Evolutionary conservation across 345 rosid genomes (phyloP), one percentile per base, ranked within the genome.

Genomic region (Populus deltoides): DNA sequence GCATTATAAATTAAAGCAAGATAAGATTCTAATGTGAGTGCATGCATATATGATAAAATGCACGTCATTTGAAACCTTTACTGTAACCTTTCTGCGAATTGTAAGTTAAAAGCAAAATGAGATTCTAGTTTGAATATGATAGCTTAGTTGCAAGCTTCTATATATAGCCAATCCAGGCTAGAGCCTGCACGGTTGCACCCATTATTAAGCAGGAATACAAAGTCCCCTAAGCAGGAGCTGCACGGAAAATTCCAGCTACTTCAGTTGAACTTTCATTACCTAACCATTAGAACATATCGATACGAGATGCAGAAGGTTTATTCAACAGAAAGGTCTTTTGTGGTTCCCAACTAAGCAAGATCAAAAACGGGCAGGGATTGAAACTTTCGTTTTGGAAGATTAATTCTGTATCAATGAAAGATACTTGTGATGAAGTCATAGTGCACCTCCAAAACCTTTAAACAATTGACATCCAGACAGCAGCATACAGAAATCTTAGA

Each of bases 401-500:
- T 15, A 61, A 8, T 20, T 16, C 57, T 39, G 18, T 33, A 36
- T 20, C 43, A 49, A 16, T 38, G 20, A 51, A 53, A 53, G 18
- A 31, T 20, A 31, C 11, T 38, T 49, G 17, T 4, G 65, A 16
- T 4, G 59, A 29, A 69, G 43, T 6, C 79, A 71, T 27, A 49
- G 67, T 8, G 20, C 72, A 81, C 24, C 74, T 45, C 74, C 77
- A 72, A 79, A 35, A 82, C 79, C 81, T 67, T 78, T 70, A 63
- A 79, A 81, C 66, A 81, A 77, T 45, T 75, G 78, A 78, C 71
- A 75, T 75, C 70, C 79, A 77, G 78, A 59, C 71, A 66, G 82
- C 66, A 62, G 86, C 78, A 86, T 69, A 72, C 53, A 77, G 65
- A 82, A 79, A 80, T 70, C 83, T 57, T 77, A 69, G 73, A 78